These are phyloP conservation scores for Trichocomaceae sp. DNA, from an alignment of 2,329 filamentous ascomycete species.

Conservation along the genomic window DNA sequence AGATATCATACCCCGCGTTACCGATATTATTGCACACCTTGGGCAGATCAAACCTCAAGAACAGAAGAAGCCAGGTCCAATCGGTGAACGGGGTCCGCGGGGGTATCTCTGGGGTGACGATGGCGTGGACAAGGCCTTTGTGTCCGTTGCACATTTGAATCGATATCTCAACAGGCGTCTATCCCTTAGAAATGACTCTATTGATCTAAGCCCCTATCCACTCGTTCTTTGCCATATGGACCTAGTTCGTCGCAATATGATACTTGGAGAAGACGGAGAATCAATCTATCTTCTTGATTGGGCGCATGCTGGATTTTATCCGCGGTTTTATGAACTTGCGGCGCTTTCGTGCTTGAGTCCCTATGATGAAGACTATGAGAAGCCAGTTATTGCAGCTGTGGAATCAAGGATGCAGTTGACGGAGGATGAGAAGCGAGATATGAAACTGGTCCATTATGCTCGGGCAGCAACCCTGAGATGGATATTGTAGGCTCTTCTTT, in stretches of 20 bases:
- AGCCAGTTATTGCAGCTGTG: conserved; percentile 14
- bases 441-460: conserved; percentile 16
- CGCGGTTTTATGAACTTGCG: conserved; percentile 20
- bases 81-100: conserved; percentile 14
- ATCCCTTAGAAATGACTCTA: conserved; percentile 14
- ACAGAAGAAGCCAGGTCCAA: conserved; percentile 17
- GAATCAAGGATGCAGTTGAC: conserved; percentile 15
- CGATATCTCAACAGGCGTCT: conserved; percentile 11
- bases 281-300: conserved; percentile 22
- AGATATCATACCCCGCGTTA: conserved; percentile 15
- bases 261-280: conserved; percentile 18
- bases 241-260: conserved; percentile 22
- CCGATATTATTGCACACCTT: conserved; percentile 16
- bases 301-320: conserved; percentile 20
- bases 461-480: conserved; percentile 16
- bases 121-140: conserved; percentile 13
- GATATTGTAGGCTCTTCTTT: conserved; percentile 11
- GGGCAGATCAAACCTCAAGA: conserved; percentile 11
- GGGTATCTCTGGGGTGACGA: conserved; percentile 21
- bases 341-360: conserved; percentile 17
- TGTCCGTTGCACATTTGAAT: conserved; percentile 8
- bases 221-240: conserved; percentile 24
- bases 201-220: conserved; percentile 18
- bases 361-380: conserved; percentile 16
- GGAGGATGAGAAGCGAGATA: conserved; percentile 19